Evolutionary conservation across 2,329 filamentous ascomycete species (phyloP).

Genomic region (Dendryphion nanum): DNA sequence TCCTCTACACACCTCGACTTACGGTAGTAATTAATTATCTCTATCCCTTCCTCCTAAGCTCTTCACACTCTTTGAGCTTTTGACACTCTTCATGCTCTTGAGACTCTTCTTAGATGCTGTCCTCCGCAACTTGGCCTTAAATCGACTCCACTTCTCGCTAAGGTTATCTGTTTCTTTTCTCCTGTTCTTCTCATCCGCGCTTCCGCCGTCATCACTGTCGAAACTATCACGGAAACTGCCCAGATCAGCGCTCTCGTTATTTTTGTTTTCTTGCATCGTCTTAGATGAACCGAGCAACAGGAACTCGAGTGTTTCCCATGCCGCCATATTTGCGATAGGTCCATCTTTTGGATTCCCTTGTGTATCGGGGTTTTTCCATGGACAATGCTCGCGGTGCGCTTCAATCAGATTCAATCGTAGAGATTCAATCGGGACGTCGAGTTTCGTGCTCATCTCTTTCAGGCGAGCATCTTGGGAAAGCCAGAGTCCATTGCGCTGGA

Average conservation of each 20-base stretch:
- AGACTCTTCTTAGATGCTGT: constrained; percentile 35
- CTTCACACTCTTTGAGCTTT: constrained; percentile 28
- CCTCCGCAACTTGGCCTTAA: constrained; percentile 35
- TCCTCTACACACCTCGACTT: too few relatives aligned
- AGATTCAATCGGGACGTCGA: constrained; percentile 25
- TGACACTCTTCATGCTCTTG: constrained; percentile 29
- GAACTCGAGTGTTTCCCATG: constrained; percentile 36
- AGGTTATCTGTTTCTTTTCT: constrained; percentile 10
- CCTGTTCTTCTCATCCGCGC: constrained; percentile 12
- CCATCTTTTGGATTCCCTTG: constrained; percentile 32
- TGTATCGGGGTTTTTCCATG: constrained; percentile 38
- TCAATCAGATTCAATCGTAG: constrained; percentile 38
- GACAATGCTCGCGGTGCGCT: constrained; percentile 41
- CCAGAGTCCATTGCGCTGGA: constrained; percentile 87
- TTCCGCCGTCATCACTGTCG: constrained; percentile 15
- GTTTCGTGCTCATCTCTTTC: constrained; percentile 34
- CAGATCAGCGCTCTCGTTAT: constrained; percentile 23
- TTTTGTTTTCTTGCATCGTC: constrained; percentile 4
- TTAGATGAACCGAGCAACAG: constrained; percentile 25
- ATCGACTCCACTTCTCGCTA: constrained; percentile 34
- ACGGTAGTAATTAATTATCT: too few relatives aligned
- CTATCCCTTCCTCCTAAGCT: too few relatives aligned
- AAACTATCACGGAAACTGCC: constrained; percentile 14
- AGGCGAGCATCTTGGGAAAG: constrained; percentile 60
- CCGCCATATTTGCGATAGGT: constrained; percentile 31